Conservation (phyloP, 805 yeast genomes). For the Yamadazyma kitorensis region DNA sequence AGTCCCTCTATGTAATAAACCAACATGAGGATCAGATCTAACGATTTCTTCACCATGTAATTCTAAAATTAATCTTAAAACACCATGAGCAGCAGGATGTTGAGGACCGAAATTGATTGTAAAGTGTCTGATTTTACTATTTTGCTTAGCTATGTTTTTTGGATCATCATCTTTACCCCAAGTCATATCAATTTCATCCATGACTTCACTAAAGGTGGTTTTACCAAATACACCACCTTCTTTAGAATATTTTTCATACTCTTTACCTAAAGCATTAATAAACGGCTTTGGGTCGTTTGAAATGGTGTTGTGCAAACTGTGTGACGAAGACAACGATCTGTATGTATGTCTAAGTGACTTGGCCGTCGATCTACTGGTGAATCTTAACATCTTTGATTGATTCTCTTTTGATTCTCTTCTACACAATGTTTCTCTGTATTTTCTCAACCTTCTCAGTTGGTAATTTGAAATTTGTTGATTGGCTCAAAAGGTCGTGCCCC, state of each 20-base stretch:
- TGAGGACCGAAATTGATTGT: conserved; percentile 91
- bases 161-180: conserved; percentile 46
- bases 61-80: conserved; percentile 79
- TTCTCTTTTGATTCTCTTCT: too few relatives aligned
- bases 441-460: too few relatives aligned
- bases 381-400: too few relatives aligned
- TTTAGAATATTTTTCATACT: conserved; percentile 33
- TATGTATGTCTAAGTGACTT: background rate
- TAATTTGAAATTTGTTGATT: conserved; percentile 13
- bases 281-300: conserved; percentile 31
- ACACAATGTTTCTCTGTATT: too few relatives aligned
- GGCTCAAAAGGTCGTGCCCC: conserved; percentile 9
- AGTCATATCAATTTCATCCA: conserved; percentile 45
- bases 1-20: conserved; percentile 83
- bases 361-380: too few relatives aligned
- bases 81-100: conserved; percentile 96
- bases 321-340: background rate
- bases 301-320: too few relatives aligned
- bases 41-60: conserved; percentile 86
- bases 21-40: conserved; percentile 86
- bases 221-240: conserved; percentile 34
- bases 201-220: conserved; percentile 43
- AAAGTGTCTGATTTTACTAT: conserved; percentile 72
- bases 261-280: conserved; percentile 37
- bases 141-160: conserved; percentile 39